A percentile compares a stretch with the other conserved stretches of the same genome.
Evolutionary conservation across 139 green algal genomes (phyloP).

Genomic region (Coelastrella sp.): DNA sequence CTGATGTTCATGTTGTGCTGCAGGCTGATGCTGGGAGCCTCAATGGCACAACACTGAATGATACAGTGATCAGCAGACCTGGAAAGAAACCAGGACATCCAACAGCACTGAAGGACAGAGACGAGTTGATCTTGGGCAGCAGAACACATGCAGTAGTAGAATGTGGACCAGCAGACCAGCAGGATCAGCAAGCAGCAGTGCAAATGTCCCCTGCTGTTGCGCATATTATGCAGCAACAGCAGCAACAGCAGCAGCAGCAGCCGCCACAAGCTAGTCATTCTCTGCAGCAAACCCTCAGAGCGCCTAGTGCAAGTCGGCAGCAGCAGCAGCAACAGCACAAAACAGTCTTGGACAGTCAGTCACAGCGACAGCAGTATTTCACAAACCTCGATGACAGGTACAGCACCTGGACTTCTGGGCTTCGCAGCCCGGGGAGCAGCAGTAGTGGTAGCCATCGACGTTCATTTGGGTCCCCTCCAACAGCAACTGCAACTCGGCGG

Average conservation of each 20-base stretch:
- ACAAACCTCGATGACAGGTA: background rate
- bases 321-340: slow-evolving; percentile 28
- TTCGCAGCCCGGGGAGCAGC: background rate
- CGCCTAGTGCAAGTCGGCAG: background rate
- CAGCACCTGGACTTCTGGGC: background rate
- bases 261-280: too few relatives aligned
- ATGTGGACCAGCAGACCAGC: slow-evolving; percentile 16
- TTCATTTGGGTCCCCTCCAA: background rate
- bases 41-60: slow-evolving; percentile 83
- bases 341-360: background rate
- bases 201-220: background rate
- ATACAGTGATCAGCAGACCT: slow-evolving; percentile 64
- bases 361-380: background rate
- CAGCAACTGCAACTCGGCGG: slow-evolving; percentile 6
- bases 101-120: slow-evolving; percentile 38
- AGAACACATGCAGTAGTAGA: slow-evolving; percentile 44
- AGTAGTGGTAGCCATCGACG: background rate
- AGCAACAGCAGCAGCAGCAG: slow-evolving; percentile 16
- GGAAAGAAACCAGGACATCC: slow-evolving; percentile 59
- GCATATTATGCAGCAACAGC: background rate
- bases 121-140: slow-evolving; percentile 53
- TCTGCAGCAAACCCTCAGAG: background rate
- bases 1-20: background rate
- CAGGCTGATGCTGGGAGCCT: slow-evolving; percentile 76
- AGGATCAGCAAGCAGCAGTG: slow-evolving; percentile 8